Conservation (phyloP, 345 rosid genomes). For the Cochlearia excelsa region DNA sequence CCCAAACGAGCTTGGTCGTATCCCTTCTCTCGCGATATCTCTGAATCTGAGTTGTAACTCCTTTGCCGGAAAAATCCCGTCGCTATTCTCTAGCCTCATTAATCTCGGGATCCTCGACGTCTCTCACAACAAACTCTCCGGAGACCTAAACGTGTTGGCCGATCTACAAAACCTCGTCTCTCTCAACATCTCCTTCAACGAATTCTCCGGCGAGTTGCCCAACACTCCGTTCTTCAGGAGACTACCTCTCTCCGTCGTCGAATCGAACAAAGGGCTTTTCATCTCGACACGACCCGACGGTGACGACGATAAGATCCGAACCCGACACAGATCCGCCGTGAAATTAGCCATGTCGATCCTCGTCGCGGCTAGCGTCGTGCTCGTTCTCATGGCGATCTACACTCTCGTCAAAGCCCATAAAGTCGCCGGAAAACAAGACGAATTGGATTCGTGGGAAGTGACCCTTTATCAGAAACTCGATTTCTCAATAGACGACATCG, state of each 20-base stretch:
- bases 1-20: conserved; percentile 71
- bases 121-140: conserved; percentile 71
- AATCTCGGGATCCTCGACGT: conserved; percentile 75
- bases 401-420: conserved; percentile 48
- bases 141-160: conserved; percentile 60
- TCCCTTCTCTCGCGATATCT: conserved; percentile 75
- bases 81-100: conserved; percentile 61
- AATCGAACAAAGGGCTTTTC: conserved; percentile 65
- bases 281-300: conserved; percentile 46
- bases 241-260: conserved; percentile 74
- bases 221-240: conserved; percentile 70
- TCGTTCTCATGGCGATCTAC: conserved; percentile 59
- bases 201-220: conserved; percentile 82
- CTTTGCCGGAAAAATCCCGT: conserved; percentile 68
- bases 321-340: conserved; percentile 47
- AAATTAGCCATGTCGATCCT: conserved; percentile 62
- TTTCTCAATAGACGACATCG: conserved; percentile 67
- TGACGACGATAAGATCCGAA: conserved; percentile 30
- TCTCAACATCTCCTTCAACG: conserved; percentile 87
- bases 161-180: conserved; percentile 79
- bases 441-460: conserved; percentile 64
- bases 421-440: conserved; percentile 37
- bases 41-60: conserved; percentile 82
- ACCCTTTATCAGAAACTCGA: conserved; percentile 82
- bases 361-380: conserved; percentile 55